phyloP scores from a whole-genome alignment of 2,329 filamentous ascomycete species.

The Daldinia sp. region DNA sequence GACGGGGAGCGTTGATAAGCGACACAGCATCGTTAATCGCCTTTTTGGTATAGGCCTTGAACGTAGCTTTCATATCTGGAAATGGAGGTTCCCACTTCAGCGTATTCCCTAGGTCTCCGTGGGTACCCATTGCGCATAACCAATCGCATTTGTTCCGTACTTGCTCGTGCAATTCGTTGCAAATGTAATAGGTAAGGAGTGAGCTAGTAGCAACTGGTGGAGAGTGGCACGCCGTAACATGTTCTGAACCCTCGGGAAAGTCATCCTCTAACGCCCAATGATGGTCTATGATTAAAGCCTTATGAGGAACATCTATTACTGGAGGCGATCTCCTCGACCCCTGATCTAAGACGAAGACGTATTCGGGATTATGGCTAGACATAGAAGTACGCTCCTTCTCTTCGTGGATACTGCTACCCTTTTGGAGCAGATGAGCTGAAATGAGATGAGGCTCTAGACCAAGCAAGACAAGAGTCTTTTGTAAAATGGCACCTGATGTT shows the following conservation, averaged over 20 bases:
- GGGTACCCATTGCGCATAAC: slow-evolving; percentile 70
- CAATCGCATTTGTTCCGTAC: slow-evolving; percentile 63
- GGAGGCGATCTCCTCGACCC: slow-evolving; percentile 65
- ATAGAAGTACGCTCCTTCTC: slow-evolving; percentile 61
- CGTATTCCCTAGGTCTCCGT: slow-evolving; percentile 70
- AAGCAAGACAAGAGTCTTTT: slow-evolving; percentile 65
- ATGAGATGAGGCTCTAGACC: slow-evolving; percentile 63
- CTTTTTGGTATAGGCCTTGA: slow-evolving; percentile 69
- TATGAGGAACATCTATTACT: slow-evolving; percentile 59
- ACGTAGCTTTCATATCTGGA: slow-evolving; percentile 68
- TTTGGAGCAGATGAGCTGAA: slow-evolving; percentile 65
- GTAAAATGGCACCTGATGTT: slow-evolving; percentile 68
- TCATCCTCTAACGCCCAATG: slow-evolving; percentile 63
- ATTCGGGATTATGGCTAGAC: slow-evolving; percentile 58
- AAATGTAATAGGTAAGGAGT: slow-evolving; percentile 70
- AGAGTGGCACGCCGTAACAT: slow-evolving; percentile 69
- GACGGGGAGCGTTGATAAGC: slow-evolving; percentile 70
- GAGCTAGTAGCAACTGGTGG: slow-evolving; percentile 72
- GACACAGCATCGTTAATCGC: slow-evolving; percentile 69
- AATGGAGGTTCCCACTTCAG: slow-evolving; percentile 73
- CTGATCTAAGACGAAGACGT: slow-evolving; percentile 72
- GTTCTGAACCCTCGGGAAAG: slow-evolving; percentile 62
- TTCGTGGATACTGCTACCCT: slow-evolving; percentile 66
- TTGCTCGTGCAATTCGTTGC: slow-evolving; percentile 61
- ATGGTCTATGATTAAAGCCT: slow-evolving; percentile 70